Evolutionary conservation across 2,329 filamentous ascomycete genomes (phyloP), one percentile per base, ranked within the genome.

Genomic region (Fusarium pseudocircinatum): DNA sequence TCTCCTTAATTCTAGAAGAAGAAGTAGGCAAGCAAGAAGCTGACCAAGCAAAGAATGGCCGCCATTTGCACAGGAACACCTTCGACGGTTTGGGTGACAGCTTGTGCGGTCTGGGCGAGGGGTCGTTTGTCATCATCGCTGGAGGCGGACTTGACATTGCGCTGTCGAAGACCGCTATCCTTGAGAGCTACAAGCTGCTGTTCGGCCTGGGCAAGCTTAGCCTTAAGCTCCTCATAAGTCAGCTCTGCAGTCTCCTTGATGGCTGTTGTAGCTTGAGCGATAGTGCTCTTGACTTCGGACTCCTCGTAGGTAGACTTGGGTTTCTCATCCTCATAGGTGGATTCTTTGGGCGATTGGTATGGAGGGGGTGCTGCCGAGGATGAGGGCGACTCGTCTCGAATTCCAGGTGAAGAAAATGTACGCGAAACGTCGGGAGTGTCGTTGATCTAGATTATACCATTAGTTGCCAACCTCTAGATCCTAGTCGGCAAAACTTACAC

Each of bases 21-120:
- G 83, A 98, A 90, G 84, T 98, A 99, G 62, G 95, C 96, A 77
- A 98, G 89, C 80, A 99, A 84, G 85, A 99, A 99, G 86, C 94
- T 95, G 73, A 97, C 78, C 78, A 99, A 86, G 81, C 95, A 98
- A 47, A 99, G 85, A 28, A 90, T 86, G 28, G 96, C 96, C 49
- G 94, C 94, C 71, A 96, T 89, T 82, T 96, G 92, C 56, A 99
- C 90, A 2, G 96, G 92, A 7, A 99, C 96, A 28, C 96, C 96
- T 77, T 95, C 91, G 75, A 81, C 79, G 12, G 83, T 91, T 81
- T 84, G 87, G 80, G 85, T 87, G 70, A 85, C 85, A 77, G 86
- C 87, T 78, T 89, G 89, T 73, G 87, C 87, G 70, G 85, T 84
- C 82, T 83, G 86, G 72, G 81, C 85, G 50, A 82, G 84, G 54